Evolutionary conservation across 192 early-diverging fungal species (phyloP).

Genomic region (Linnemannia elongata): DNA sequence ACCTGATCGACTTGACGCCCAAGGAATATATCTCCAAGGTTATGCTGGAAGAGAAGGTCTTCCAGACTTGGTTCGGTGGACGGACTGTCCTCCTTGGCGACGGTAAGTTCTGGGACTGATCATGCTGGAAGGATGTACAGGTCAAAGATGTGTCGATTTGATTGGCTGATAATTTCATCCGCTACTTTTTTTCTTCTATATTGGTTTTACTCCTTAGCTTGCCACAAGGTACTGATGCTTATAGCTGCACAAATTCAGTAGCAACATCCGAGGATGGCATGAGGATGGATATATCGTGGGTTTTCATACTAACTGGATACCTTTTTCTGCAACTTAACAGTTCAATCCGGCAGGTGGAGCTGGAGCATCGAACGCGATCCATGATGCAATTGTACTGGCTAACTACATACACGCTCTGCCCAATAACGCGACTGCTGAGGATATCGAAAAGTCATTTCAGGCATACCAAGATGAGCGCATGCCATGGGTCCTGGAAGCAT

Average conservation of each 20-base stretch:
- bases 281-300: neutral
- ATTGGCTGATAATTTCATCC: neutral
- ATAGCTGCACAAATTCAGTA: no score
- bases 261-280: no score
- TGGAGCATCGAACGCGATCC: slow-evolving; percentile 6
- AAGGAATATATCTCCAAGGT: slow-evolving; percentile 40
- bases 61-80: slow-evolving; percentile 31
- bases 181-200: neutral
- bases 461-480: slow-evolving; percentile 13
- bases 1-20: slow-evolving; percentile 26
- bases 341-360: neutral
- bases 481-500: neutral
- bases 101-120: neutral
- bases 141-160: neutral
- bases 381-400: slow-evolving; percentile 14
- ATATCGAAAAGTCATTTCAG: slow-evolving; percentile 4
- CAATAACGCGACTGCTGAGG: neutral
- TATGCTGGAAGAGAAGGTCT: slow-evolving; percentile 49
- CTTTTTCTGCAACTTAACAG: neutral
- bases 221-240: slow-evolving; percentile 6
- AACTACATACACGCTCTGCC: neutral
- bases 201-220: neutral
- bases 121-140: neutral
- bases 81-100: slow-evolving; percentile 16
- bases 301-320: neutral